A percentile compares a stretch with the other conserved stretches of the same genome.
Evolutionary conservation across 2,329 filamentous ascomycete genomes (phyloP).

Genomic region (Fusarium sp.): DNA sequence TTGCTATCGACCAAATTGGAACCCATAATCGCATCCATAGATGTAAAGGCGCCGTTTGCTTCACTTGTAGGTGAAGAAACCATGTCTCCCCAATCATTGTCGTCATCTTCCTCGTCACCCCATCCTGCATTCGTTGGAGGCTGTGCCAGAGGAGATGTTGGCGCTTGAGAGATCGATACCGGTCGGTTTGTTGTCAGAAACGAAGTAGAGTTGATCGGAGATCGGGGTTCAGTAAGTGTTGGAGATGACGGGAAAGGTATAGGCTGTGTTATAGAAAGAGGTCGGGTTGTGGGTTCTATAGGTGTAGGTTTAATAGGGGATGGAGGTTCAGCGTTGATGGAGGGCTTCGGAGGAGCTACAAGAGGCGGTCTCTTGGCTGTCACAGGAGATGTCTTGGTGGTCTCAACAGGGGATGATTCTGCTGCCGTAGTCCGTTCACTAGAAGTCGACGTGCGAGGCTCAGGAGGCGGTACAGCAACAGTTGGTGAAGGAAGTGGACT

Average conservation of each 20-base stretch:
- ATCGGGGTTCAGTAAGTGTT: slow-evolving; percentile 26
- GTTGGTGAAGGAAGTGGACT: slow-evolving; percentile 37
- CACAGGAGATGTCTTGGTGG: slow-evolving; percentile 22
- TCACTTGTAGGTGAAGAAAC: slow-evolving; percentile 55
- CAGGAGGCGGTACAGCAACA: slow-evolving; percentile 35
- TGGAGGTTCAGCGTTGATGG: slow-evolving; percentile 24
- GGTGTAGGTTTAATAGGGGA: slow-evolving; percentile 36
- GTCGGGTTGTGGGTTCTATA: slow-evolving; percentile 37
- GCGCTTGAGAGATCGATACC: slow-evolving; percentile 35
- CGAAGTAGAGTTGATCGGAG: slow-evolving; percentile 21
- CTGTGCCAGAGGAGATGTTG: slow-evolving; percentile 44
- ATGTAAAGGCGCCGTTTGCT: slow-evolving; percentile 39
- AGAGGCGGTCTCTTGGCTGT: slow-evolving; percentile 1
- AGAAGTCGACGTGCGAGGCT: slow-evolving; percentile 16
- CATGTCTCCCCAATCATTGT: slow-evolving; percentile 75
- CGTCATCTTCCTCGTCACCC: slow-evolving; percentile 56
- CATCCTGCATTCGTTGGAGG: slow-evolving; percentile 39
- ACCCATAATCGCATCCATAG: slow-evolving; percentile 36
- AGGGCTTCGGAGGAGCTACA: slow-evolving; percentile 14
- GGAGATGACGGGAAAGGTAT: slow-evolving; percentile 36
- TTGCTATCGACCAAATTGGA: slow-evolving; percentile 1
- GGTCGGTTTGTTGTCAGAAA: slow-evolving; percentile 33
- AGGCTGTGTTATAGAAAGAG: slow-evolving; percentile 40
- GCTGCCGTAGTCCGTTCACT: slow-evolving; percentile 22
- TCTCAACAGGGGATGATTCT: slow-evolving; percentile 26